Base-by-base conservation (phyloP, 129 eudicot species). In the Saposhnikovia divaricata region DNA sequence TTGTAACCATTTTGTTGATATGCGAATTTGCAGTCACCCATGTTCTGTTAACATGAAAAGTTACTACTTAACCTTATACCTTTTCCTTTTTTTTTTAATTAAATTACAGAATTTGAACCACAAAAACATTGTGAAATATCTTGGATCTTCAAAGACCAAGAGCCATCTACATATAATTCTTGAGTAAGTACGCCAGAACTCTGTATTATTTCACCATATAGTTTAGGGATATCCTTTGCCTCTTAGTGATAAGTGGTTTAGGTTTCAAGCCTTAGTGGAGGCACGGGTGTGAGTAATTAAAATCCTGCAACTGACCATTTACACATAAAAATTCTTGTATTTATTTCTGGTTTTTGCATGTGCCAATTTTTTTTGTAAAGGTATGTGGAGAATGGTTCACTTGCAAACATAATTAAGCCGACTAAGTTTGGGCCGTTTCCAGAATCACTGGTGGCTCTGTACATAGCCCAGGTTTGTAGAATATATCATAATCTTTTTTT, bases 91-190 rank as follows among this genome's bases (percentile, higher is more conserved):
- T 10, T 27, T 18, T 72, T 38, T 74, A 25, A 23, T 61, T 61
- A 8, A 34, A 34, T 61, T 61, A 45, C 87, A 89, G 92, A 89
- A 89, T 46, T 59, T 89, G 80, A 89, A 86, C 81, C 92, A 89
- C 87, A 89, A 89, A 50, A 89, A 89, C 78, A 89, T 89, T 81
- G 92, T 89, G 65, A 94, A 94, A 50, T 94, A 94, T 89, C 93
- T 94, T 78, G 98, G 98, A 85, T 94, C 97, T 34, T 85, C 87
- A 82, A 94, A 90, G 93, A 94, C 98, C 47, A 93, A 84, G 88
- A 83, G 90, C 69, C 97, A 94, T 86, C 98, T 94, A 80, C 96
- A 91, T 83, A 94, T 94, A 53, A 92, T 94, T 88, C 98, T 94
- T 75, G 98, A 94, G 98, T 94, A 81, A 88, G 98, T 86, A 48